A percentile compares a stretch with the other conserved stretches of the same genome.
Conservation (phyloP, 208 protist species). For the Leishmania guyanensis region DNA sequence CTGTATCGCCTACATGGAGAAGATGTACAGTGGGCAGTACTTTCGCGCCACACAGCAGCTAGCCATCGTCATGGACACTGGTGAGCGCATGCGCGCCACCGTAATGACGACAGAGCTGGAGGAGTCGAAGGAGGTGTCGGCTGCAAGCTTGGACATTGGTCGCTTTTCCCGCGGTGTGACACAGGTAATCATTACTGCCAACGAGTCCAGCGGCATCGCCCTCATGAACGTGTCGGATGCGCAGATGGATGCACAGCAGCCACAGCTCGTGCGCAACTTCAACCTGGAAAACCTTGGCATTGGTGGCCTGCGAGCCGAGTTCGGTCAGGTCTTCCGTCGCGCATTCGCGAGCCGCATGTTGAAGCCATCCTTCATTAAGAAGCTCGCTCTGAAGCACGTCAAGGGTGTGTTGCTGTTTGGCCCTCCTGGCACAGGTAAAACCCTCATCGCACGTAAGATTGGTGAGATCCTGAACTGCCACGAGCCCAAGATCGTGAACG, state of each 20-base stretch:
- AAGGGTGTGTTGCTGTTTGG: slow-evolving; percentile 98
- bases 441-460: slow-evolving; percentile 99
- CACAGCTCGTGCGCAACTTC: slow-evolving; percentile 82
- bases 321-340: slow-evolving; percentile 98
- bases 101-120: slow-evolving; percentile 35
- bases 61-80: slow-evolving; percentile 54
- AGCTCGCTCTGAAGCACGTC: slow-evolving; percentile 98
- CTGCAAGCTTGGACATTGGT: slow-evolving; percentile 36
- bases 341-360: slow-evolving; percentile 98
- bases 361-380: slow-evolving; percentile 93
- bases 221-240: slow-evolving; percentile 76
- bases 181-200: slow-evolving; percentile 44
- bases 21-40: slow-evolving; percentile 60
- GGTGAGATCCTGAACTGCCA: slow-evolving; percentile 99
- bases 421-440: slow-evolving; percentile 99
- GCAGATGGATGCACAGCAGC: slow-evolving; percentile 83
- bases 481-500: slow-evolving; percentile 97
- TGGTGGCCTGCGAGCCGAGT: slow-evolving; percentile 96
- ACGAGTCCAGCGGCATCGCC: slow-evolving; percentile 67
- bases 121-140: slow-evolving; percentile 14
- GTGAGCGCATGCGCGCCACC: slow-evolving; percentile 56
- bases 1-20: slow-evolving; percentile 49
- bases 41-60: slow-evolving; percentile 68
- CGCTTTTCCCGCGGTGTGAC: slow-evolving; percentile 39
- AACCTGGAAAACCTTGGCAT: slow-evolving; percentile 95